Evolutionary conservation across 352 stramenopile genomes (phyloP).

Genomic region (Globisporangium megalacanthum): DNA sequence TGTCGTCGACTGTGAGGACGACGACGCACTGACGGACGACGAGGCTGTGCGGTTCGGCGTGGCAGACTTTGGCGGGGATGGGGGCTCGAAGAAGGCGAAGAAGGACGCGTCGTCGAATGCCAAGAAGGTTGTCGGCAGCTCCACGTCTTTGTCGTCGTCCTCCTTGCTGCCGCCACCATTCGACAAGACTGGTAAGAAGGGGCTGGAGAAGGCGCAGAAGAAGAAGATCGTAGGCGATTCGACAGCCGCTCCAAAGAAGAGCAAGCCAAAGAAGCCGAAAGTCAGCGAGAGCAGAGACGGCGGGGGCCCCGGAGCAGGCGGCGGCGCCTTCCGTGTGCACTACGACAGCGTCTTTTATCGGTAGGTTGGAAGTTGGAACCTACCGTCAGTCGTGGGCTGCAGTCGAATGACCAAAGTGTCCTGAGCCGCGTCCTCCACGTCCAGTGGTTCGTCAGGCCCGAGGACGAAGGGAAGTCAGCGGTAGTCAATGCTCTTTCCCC

Average conservation of each 20-base stretch:
- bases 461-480: too few species aligned
- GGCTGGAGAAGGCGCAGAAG: neutral
- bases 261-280: conserved; percentile 13
- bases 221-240: conserved; percentile 15
- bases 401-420: too few species aligned
- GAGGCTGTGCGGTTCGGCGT: conserved; percentile 7
- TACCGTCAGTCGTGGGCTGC: too few species aligned
- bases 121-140: neutral
- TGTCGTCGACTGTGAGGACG: conserved; percentile 11
- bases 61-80: neutral
- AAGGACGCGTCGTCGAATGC: conserved; percentile 32
- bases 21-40: conserved; percentile 10
- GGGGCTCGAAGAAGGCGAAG: conserved; percentile 34
- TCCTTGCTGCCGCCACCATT: conserved; percentile 7
- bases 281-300: conserved; percentile 10
- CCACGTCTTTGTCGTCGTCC: too few species aligned
- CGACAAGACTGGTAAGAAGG: conserved; percentile 30
- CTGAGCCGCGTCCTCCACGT: too few species aligned
- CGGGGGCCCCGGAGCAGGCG: conserved; percentile 2
- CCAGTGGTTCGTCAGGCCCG: too few species aligned
- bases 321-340: conserved; percentile 36
- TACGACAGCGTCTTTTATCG: conserved; percentile 66
- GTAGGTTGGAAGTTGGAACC: conserved; percentile 14
- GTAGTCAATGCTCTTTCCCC: too few species aligned
- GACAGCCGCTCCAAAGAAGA: conserved; percentile 7